Conservation (phyloP, 2,329 filamentous ascomycete species). For the Talaromyces sp. region DNA sequence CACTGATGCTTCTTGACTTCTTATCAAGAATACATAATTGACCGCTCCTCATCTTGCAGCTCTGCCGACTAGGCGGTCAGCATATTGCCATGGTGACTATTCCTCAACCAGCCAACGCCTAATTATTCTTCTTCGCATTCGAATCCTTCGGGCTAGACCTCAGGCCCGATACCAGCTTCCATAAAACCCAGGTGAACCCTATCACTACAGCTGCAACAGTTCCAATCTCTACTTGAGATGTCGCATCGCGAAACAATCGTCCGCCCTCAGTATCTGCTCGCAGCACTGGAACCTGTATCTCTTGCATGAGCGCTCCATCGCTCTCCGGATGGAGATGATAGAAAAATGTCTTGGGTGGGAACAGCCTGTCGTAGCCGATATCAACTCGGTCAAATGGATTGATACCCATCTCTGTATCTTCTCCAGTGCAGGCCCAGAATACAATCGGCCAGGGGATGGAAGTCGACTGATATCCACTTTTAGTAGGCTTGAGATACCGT, state of each 20-base stretch:
- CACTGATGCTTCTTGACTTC: background rate
- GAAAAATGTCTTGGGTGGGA: slow-evolving; percentile 73
- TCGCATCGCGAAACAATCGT: slow-evolving; percentile 29
- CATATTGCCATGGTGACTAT: background rate
- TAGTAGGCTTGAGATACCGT: slow-evolving; percentile 68
- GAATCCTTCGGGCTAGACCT: slow-evolving; percentile 17
- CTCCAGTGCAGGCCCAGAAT: slow-evolving; percentile 81
- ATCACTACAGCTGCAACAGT: slow-evolving; percentile 59
- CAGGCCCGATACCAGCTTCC: slow-evolving; percentile 49
- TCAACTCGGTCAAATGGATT: slow-evolving; percentile 85
- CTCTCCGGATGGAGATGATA: slow-evolving; percentile 61
- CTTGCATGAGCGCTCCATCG: slow-evolving; percentile 47
- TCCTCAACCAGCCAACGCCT: background rate
- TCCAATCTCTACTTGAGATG: slow-evolving; percentile 46
- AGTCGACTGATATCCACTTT: slow-evolving; percentile 52
- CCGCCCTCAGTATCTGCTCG: slow-evolving; percentile 51
- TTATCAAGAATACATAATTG: background rate
- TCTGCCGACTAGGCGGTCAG: background rate
- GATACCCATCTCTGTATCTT: slow-evolving; percentile 61
- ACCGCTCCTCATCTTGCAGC: background rate
- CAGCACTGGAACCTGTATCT: slow-evolving; percentile 64
- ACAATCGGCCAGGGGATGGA: slow-evolving; percentile 76
- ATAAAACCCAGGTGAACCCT: slow-evolving; percentile 68
- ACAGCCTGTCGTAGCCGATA: slow-evolving; percentile 81
- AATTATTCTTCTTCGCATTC: background rate